These are phyloP conservation scores for Xylaria polymorpha DNA, from an alignment of 2,329 filamentous ascomycete species.

Conservation along the genomic window DNA sequence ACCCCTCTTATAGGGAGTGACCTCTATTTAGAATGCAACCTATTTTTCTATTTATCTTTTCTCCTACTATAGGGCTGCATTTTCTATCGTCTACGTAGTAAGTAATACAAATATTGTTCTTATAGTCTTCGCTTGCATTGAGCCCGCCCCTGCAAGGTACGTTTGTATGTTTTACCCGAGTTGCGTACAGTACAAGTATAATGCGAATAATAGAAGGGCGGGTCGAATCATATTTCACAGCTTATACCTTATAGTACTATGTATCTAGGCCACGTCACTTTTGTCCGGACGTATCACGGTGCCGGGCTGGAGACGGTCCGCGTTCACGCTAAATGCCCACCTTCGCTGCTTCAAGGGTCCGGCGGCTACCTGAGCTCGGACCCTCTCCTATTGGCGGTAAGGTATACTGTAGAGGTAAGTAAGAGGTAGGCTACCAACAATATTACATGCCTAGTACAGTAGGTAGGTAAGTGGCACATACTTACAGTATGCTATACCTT, in stretches of 20 bases:
- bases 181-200: neutral
- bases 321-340: neutral
- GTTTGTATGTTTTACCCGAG: neutral
- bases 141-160: neutral
- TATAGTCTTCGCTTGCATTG: neutral
- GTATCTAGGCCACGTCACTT: neutral
- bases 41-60: too few relatives aligned
- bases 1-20: too few relatives aligned
- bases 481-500: too few relatives aligned
- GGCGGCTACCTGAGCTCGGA: conserved; percentile 29
- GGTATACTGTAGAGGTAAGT: too few relatives aligned
- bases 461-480: too few relatives aligned
- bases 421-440: neutral
- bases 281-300: conserved; percentile 5
- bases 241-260: neutral
- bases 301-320: conserved; percentile 1
- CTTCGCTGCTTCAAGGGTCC: conserved; percentile 16
- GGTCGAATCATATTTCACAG: neutral
- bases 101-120: neutral
- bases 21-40: too few relatives aligned
- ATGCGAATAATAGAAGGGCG: neutral
- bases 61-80: neutral
- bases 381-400: conserved; percentile 21
- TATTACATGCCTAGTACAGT: too few relatives aligned
- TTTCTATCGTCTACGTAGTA: neutral